A percentile compares a stretch with the other conserved stretches of the same genome.
phyloP scores from a whole-genome alignment of 768 basidiomycete species.

The Russula earlei region DNA sequence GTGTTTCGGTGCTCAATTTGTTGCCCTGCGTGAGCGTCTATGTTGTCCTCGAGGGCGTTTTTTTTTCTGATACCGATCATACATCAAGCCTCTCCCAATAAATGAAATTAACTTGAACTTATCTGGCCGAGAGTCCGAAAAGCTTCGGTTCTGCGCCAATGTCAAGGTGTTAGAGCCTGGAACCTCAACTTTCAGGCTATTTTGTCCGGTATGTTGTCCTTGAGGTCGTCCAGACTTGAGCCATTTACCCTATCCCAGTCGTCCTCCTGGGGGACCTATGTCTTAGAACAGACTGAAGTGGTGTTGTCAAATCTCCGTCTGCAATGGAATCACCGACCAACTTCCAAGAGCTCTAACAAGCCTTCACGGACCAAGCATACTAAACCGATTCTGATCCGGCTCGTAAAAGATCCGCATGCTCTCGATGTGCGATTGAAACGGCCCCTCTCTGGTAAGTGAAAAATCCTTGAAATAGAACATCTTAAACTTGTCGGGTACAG shows the following conservation, averaged over 20 bases:
- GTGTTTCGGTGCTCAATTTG: slow-evolving; percentile 51
- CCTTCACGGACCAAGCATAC: slow-evolving; percentile 22
- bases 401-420: slow-evolving; percentile 54
- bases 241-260: slow-evolving; percentile 20
- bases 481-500: background rate
- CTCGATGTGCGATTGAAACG: slow-evolving; percentile 56
- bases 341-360: slow-evolving; percentile 19
- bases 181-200: slow-evolving; percentile 44
- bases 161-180: slow-evolving; percentile 46
- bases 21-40: slow-evolving; percentile 61
- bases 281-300: slow-evolving; percentile 59
- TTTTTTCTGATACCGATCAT: slow-evolving; percentile 31
- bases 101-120: slow-evolving; percentile 57
- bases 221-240: background rate
- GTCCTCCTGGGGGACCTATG: slow-evolving; percentile 57
- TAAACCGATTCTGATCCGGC: slow-evolving; percentile 39
- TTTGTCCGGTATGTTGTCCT: slow-evolving; percentile 55
- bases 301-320: slow-evolving; percentile 54
- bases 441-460: slow-evolving; percentile 32
- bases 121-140: slow-evolving; percentile 52
- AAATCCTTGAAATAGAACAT: slow-evolving; percentile 12
- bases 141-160: slow-evolving; percentile 43
- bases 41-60: background rate
- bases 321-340: slow-evolving; percentile 49
- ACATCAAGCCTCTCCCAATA: slow-evolving; percentile 33